Evolutionary conservation across 1,284 basidiomycete species (phyloP), one percentile per base, ranked within the genome.

Genomic region (Sphagnurus paluster): DNA sequence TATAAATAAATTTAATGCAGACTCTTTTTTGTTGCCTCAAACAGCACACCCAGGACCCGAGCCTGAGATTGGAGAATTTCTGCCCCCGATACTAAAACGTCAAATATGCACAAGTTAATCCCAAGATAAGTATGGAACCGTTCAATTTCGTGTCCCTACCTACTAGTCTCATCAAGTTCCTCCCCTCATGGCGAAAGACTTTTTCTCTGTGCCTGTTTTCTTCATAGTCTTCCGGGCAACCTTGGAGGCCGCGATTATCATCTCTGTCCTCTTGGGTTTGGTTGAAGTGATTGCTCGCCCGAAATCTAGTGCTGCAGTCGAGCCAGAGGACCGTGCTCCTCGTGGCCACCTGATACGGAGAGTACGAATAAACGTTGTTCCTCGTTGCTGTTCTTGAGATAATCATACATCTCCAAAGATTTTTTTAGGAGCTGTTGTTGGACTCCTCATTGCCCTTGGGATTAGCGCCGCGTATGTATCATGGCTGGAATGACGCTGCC

Each of bases 211-310:
- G 42, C 80, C 88, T 59, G 87, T 91, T 54, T 93, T 90, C 71
- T 90, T 94, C 76, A 91, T 93, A 65, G 80, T 91, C 60, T 90
- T 94, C 58, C 81, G 93, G 54, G 92, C 95, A 75, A 86, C 89
- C 1, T 77, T 96, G 54, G 92, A 96, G 71, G 89, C 90, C 6
- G 84, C 82, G 42, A 87, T 95, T 70, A 91, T 95, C 74, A 71
- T 94, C 68, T 90, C 90, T 7, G 89, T 93, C 52, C 79, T 96
- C 42, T 82, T 94, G 32, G 83, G 88, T 54, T 82, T 95, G 54
- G 84, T 90, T 39, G 81, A 93, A 58, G 90, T 92, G 58, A 82
- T 94, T 56, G 75, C 83, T 2, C 61, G 11, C 14, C 4, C 42
- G 17, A 48, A 41, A 10, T 40, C 52, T 16, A 44, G 39, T 20